Conservation (phyloP, 495 filamentous ascomycete species). For the Neurospora intermedia region DNA sequence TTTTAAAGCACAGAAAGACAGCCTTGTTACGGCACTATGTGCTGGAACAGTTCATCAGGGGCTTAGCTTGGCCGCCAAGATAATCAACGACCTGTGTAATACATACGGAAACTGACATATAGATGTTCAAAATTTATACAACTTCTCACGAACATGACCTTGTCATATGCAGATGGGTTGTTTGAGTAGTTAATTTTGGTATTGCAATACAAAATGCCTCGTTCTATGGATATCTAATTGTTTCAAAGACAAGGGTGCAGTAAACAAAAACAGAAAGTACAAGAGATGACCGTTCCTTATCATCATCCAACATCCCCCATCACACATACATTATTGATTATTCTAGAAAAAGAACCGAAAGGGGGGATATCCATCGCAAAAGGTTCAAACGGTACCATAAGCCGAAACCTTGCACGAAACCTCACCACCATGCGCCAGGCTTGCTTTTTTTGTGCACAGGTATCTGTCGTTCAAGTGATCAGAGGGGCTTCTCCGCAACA, state of each 20-base stretch:
- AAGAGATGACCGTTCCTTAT: background rate
- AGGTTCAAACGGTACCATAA: background rate
- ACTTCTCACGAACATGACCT: background rate
- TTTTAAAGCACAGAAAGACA: background rate
- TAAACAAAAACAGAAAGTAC: background rate
- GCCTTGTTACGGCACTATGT: background rate
- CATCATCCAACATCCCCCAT: background rate
- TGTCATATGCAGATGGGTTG: background rate
- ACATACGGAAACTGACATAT: background rate
- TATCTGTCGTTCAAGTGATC: background rate
- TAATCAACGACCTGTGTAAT: background rate
- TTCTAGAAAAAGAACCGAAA: background rate
- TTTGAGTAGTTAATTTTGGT: background rate
- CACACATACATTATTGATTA: background rate
- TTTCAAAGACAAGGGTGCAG: background rate
- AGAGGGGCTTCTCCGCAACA: conserved; percentile 45
- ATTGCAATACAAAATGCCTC: background rate
- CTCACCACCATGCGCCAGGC: background rate
- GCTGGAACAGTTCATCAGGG: background rate
- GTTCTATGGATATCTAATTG: background rate
- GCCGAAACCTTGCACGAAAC: background rate
- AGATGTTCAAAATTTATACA: background rate
- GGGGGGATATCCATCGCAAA: background rate
- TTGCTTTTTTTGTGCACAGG: background rate
- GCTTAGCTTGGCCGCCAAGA: background rate